These are phyloP conservation scores for Laguncularia racemosa DNA, from an alignment of 345 rosid genomes.

Conservation along the genomic window DNA sequence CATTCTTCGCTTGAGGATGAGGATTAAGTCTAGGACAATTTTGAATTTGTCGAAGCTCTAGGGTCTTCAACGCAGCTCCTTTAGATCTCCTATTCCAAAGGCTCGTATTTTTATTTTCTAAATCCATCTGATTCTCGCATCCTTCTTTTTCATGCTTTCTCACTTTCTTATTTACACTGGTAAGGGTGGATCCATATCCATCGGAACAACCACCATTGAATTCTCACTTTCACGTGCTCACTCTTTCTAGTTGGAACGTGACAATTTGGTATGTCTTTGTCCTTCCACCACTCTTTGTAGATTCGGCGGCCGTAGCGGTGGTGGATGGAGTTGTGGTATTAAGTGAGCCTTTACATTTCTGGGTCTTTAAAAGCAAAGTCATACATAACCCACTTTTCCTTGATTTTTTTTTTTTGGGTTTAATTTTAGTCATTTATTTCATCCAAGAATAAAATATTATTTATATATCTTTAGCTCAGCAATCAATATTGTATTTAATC, in stretches of 20 bases:
- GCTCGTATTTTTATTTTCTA: slow-evolving; percentile 6
- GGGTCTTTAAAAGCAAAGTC: too few relatives aligned
- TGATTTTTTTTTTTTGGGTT: too few relatives aligned
- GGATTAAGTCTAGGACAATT: slow-evolving; percentile 11
- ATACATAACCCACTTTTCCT: too few relatives aligned
- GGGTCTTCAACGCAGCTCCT: slow-evolving; percentile 32
- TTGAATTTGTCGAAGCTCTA: slow-evolving; percentile 48
- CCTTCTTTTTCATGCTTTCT: slow-evolving; percentile 14
- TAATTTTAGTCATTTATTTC: too few relatives aligned
- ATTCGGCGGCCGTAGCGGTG: too few relatives aligned
- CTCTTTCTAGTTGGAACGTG: neutral
- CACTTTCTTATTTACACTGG: slow-evolving; percentile 64
- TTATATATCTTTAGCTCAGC: too few relatives aligned
- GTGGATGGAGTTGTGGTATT: slow-evolving; percentile 4
- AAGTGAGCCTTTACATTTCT: too few relatives aligned
- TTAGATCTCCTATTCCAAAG: slow-evolving; percentile 75
- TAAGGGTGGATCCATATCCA: slow-evolving; percentile 79
- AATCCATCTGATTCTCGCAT: slow-evolving; percentile 11
- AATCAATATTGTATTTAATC: too few relatives aligned
- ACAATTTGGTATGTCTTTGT: too few relatives aligned
- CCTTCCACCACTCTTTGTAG: slow-evolving; percentile 16
- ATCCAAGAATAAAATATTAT: too few relatives aligned
- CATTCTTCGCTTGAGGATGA: slow-evolving; percentile 10
- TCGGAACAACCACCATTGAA: slow-evolving; percentile 25
- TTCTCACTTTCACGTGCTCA: slow-evolving; percentile 12